phyloP scores from a whole-genome alignment of 2,329 filamentous ascomycete genomes.

The Coleophoma crateriformis region DNA sequence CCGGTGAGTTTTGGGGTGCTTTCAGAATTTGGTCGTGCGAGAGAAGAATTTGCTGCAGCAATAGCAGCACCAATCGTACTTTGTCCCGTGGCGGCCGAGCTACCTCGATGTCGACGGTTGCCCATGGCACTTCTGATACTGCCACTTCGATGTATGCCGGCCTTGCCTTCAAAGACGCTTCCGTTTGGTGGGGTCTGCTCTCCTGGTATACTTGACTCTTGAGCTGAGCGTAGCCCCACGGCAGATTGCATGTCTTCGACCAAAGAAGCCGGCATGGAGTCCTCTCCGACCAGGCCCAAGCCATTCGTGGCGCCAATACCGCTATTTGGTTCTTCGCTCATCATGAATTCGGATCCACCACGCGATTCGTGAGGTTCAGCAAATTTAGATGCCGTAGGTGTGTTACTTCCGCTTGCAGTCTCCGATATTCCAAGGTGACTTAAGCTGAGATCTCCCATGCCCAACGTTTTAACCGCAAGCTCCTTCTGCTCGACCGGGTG shows the following conservation, averaged over 20 bases:
- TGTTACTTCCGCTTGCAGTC: slow-evolving; percentile 44
- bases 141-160: slow-evolving; percentile 43
- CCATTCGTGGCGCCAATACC: not conserved
- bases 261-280: slow-evolving; percentile 11
- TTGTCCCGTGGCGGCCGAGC: slow-evolving; percentile 59
- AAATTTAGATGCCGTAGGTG: slow-evolving; percentile 51
- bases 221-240: slow-evolving; percentile 40
- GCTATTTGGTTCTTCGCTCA: slow-evolving; percentile 15
- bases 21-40: slow-evolving; percentile 54
- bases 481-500: slow-evolving; percentile 49
- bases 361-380: slow-evolving; percentile 30
- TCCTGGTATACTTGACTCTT: slow-evolving; percentile 42
- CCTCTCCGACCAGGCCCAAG: slow-evolving; percentile 10
- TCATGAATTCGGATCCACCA: slow-evolving; percentile 17
- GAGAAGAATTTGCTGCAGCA: slow-evolving; percentile 61
- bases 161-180: slow-evolving; percentile 60
- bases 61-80: slow-evolving; percentile 65
- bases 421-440: slow-evolving; percentile 80
- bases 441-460: slow-evolving; percentile 81
- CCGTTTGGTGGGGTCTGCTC: slow-evolving; percentile 62
- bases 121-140: slow-evolving; percentile 61
- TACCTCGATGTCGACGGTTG: slow-evolving; percentile 69
- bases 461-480: slow-evolving; percentile 81
- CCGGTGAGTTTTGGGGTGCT: slow-evolving; percentile 77
- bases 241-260: slow-evolving; percentile 18